Conservation (phyloP, 2,329 filamentous ascomycete genomes). For the Nigrospora osmanthi region DNA sequence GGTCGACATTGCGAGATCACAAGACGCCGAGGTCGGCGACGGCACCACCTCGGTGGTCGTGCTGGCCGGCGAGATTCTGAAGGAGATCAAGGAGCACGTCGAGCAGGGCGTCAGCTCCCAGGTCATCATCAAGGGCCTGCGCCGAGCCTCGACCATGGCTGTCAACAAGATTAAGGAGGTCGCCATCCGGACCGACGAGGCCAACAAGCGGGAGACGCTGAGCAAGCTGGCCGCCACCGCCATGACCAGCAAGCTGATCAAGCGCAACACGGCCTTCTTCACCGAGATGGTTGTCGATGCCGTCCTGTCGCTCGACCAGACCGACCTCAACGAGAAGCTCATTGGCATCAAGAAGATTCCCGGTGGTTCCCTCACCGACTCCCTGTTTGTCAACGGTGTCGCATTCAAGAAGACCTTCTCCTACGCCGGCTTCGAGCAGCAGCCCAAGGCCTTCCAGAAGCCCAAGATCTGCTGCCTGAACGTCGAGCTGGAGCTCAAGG, state of each 20-base stretch:
- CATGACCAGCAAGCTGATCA: conserved; percentile 99
- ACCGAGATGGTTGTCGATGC: conserved; percentile 99
- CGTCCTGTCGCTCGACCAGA: conserved; percentile 89
- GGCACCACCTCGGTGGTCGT: conserved; percentile 97
- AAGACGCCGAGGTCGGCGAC: conserved; percentile 98
- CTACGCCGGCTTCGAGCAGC: conserved; percentile 98
- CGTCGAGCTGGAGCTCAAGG: conserved; percentile 96
- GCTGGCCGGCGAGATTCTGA: conserved; percentile 92
- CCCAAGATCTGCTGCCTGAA: conserved; percentile 97
- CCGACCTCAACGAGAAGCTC: conserved; percentile 94
- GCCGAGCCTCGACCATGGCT: conserved; percentile 80
- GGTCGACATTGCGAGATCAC: conserved; percentile 95
- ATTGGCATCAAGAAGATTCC: conserved; percentile 99
- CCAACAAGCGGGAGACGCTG: conserved; percentile 79
- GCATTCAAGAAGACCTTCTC: conserved; percentile 99
- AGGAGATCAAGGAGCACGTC: conserved; percentile 92
- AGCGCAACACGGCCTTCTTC: conserved; percentile 94
- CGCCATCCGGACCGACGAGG: conserved; percentile 75
- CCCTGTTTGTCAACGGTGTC: conserved; percentile 93
- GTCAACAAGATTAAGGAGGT: conserved; percentile 99
- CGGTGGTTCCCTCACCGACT: conserved; percentile 91
- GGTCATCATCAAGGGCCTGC: conserved; percentile 92
- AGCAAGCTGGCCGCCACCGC: conserved; percentile 86
- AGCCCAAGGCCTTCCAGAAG: conserved; percentile 89
- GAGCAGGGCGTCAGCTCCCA: conserved; percentile 96